Percentiles rank a stretch among this genome's conserved stretches.
Evolutionary conservation across 768 basidiomycete species (phyloP).

Genomic region (Boletus vinaceobasis): DNA sequence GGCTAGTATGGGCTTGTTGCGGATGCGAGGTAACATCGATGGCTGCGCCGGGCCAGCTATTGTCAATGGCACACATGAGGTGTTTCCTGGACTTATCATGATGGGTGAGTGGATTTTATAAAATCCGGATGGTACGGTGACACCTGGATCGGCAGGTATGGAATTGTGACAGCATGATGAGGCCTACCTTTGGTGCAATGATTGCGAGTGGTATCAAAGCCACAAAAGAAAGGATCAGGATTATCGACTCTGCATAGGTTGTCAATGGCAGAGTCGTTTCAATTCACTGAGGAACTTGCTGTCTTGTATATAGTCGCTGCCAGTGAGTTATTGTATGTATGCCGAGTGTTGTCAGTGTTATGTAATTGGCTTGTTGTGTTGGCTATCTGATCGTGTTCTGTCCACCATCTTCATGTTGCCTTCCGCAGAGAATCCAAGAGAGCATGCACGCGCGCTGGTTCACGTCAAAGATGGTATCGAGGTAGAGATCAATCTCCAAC

Average conservation of each 20-base stretch:
- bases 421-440: conserved; percentile 43
- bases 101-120: conserved; percentile 44
- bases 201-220: conserved; percentile 74
- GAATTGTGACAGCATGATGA: conserved; percentile 80
- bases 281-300: not conserved
- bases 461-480: conserved; percentile 70
- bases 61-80: conserved; percentile 73
- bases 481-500: conserved; percentile 60
- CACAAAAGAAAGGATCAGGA: conserved; percentile 58
- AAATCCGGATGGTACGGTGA: not conserved
- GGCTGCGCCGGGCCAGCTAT: conserved; percentile 79
- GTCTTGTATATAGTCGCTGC: not conserved
- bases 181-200: conserved; percentile 79
- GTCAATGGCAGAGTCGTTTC: conserved; percentile 54
- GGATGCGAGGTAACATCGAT: conserved; percentile 76
- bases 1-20: conserved; percentile 69
- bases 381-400: not conserved
- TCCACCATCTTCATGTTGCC: conserved; percentile 34
- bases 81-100: conserved; percentile 71
- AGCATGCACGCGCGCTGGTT: conserved; percentile 63
- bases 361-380: conserved; percentile 1
- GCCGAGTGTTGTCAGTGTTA: not conserved
- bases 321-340: not conserved
- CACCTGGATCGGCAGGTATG: conserved; percentile 53
- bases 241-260: conserved; percentile 47